Percentiles rank a stretch among this genome's conserved stretches.
These are phyloP conservation scores for Sclerospora graminicola DNA, from an alignment of 352 stramenopile genomes.

Conservation along the genomic window DNA sequence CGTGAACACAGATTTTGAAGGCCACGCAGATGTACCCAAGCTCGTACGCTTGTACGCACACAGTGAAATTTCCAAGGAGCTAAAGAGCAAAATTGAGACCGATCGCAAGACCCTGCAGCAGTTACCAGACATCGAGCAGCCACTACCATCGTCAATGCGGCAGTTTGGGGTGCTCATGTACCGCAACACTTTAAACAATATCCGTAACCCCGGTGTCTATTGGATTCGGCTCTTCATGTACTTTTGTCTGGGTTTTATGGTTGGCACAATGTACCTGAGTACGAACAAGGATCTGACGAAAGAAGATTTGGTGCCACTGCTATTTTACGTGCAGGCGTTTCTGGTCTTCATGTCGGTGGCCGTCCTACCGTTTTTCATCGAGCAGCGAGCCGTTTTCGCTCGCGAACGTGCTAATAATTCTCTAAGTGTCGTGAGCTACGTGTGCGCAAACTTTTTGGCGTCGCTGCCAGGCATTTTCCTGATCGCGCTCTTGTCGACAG, in stretches of 20 bases:
- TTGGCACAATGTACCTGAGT: slow-evolving; percentile 61
- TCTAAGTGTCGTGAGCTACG: slow-evolving; percentile 66
- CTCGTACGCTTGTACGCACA: slow-evolving; percentile 15
- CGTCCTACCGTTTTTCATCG: slow-evolving; percentile 80
- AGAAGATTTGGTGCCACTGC: slow-evolving; percentile 34
- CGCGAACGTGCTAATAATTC: slow-evolving; percentile 60
- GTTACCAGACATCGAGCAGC: slow-evolving; percentile 10
- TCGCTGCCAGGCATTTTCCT: slow-evolving; percentile 53
- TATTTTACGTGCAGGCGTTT: slow-evolving; percentile 85
- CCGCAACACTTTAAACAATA: slow-evolving; percentile 52
- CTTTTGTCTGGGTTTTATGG: slow-evolving; percentile 52
- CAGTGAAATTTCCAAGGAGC: slow-evolving; percentile 6
- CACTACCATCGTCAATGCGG: slow-evolving; percentile 16
- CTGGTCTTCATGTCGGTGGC: slow-evolving; percentile 86
- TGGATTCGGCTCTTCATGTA: slow-evolving; percentile 67
- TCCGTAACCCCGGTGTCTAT: slow-evolving; percentile 59
- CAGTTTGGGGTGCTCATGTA: slow-evolving; percentile 41
- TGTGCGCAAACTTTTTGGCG: slow-evolving; percentile 56
- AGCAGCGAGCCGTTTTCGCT: slow-evolving; percentile 59
- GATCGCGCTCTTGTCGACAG: slow-evolving; percentile 47
- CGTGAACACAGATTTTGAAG: slow-evolving; percentile 53
- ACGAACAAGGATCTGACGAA: slow-evolving; percentile 33
- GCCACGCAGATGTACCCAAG: slow-evolving; percentile 18
- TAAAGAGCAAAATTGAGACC: slow-evolving; percentile 3
- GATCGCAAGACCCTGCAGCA: slow-evolving; percentile 17